Evolutionary conservation across 1,139 yeast genomes (phyloP).

Genomic region (Kodamaea sp.): DNA sequence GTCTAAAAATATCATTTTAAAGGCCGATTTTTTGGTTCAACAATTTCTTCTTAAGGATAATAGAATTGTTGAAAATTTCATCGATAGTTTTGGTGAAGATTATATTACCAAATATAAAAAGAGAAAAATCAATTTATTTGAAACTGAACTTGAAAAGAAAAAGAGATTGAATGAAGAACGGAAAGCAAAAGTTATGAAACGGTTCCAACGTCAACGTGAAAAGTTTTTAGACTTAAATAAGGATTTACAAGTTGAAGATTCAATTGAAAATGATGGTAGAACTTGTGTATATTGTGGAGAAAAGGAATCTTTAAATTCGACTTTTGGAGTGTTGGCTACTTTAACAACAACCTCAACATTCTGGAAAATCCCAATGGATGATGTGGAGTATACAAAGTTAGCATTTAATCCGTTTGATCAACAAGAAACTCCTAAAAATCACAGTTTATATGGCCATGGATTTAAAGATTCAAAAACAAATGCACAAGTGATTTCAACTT

Average conservation of each 20-base stretch:
- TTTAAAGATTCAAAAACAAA: constrained; percentile 15
- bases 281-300: constrained; percentile 70
- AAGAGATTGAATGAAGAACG: constrained; percentile 39
- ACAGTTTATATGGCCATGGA: constrained; percentile 26
- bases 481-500: constrained; percentile 48
- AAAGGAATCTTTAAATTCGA: constrained; percentile 38
- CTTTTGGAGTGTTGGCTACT: constrained; percentile 55
- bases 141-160: constrained; percentile 42
- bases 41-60: constrained; percentile 45
- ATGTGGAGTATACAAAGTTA: constrained; percentile 7
- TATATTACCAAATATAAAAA: constrained; percentile 42
- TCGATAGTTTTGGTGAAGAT: constrained; percentile 56
- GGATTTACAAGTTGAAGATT: constrained; percentile 19
- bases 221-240: constrained; percentile 33
- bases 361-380: constrained; percentile 44
- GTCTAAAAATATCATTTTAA: constrained; percentile 45
- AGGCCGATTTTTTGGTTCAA: constrained; percentile 56
- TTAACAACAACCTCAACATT: constrained; percentile 36
- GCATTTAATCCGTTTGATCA: constrained; percentile 30
- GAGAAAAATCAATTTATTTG: constrained; percentile 23
- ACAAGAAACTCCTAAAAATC: constrained; percentile 10
- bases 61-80: constrained; percentile 47
- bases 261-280: constrained; percentile 18
- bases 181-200: constrained; percentile 37
- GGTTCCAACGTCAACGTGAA: constrained; percentile 41